Conservation (phyloP, 768 basidiomycete species). For the Cystofilobasidium capitatum region DNA sequence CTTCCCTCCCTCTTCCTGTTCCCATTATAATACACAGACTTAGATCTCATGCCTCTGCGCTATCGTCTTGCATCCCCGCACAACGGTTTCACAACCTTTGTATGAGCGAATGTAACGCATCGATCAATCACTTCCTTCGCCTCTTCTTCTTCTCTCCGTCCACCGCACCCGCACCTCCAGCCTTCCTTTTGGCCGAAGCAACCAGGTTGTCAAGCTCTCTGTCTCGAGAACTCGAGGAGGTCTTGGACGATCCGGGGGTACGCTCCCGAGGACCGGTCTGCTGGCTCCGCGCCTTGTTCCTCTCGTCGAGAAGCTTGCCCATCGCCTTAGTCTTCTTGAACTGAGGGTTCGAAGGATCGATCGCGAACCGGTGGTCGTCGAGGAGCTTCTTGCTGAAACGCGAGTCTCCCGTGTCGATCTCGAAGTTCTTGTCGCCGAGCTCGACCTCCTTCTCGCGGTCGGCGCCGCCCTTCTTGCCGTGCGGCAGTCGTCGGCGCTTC, state of each 20-base stretch:
- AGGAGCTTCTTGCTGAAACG: slow-evolving; percentile 72
- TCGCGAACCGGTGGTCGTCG: slow-evolving; percentile 83
- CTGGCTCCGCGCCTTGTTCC: slow-evolving; percentile 52
- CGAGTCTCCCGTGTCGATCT: slow-evolving; percentile 72
- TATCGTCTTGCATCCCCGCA: too few species aligned
- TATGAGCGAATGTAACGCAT: too few species aligned
- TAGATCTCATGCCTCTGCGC: too few species aligned
- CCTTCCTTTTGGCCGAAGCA: slow-evolving; percentile 76
- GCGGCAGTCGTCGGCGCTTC: slow-evolving; percentile 40
- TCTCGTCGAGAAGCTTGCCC: slow-evolving; percentile 71
- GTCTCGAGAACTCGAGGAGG: slow-evolving; percentile 31
- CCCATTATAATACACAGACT: too few species aligned
- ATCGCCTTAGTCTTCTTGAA: slow-evolving; percentile 91
- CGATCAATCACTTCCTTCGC: slow-evolving; percentile 21
- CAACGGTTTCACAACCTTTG: too few species aligned
- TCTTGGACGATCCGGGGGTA: slow-evolving; percentile 10
- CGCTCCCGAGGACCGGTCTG: slow-evolving; percentile 28
- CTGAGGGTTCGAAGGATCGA: slow-evolving; percentile 94
- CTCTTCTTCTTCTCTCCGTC: slow-evolving; percentile 15
- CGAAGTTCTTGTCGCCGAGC: slow-evolving; percentile 54
- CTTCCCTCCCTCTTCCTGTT: too few species aligned
- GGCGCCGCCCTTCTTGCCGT: slow-evolving; percentile 30
- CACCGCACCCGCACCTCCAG: slow-evolving; percentile 28
- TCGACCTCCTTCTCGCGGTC: slow-evolving; percentile 56
- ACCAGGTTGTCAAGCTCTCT: slow-evolving; percentile 56